Evolutionary conservation across 2,329 filamentous ascomycete genomes (phyloP).

Genomic region (Talaromyces atroroseus): DNA sequence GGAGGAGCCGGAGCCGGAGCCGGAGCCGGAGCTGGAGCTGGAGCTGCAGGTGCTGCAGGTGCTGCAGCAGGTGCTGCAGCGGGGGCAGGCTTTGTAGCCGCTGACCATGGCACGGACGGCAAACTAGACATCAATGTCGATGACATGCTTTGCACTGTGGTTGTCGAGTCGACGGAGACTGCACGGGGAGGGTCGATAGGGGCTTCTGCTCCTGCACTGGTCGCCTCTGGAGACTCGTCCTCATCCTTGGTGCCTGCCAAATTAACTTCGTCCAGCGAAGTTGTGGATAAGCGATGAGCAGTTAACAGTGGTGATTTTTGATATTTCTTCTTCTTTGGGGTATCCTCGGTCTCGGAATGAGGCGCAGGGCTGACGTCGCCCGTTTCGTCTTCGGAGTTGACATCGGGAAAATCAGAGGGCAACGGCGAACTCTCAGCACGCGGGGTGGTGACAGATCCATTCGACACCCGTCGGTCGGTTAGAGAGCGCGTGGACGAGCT

Average conservation of each 20-base stretch:
- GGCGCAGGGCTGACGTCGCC: constrained; percentile 23
- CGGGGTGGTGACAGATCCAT: constrained; percentile 33
- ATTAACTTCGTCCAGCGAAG: constrained; percentile 61
- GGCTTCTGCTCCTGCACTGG: constrained; percentile 21
- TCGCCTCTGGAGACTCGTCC: constrained; percentile 24
- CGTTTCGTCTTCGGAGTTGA: constrained; percentile 19
- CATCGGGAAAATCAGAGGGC: constrained; percentile 22
- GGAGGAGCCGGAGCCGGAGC: constrained; percentile 29
- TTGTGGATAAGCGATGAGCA: constrained; percentile 50
- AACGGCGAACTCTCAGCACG: constrained; percentile 29
- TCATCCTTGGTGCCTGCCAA: constrained; percentile 56
- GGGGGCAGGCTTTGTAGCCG: constrained; percentile 20
- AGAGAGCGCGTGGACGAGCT: constrained; percentile 58
- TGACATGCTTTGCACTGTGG: constrained; percentile 27
- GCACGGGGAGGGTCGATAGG: constrained; percentile 27
- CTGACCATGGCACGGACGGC: constrained; percentile 45
- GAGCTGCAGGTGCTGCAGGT: constrained; percentile 32
- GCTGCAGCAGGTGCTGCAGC: constrained; percentile 31
- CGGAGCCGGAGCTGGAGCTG: constrained; percentile 30
- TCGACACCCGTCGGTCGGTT: constrained; percentile 41
- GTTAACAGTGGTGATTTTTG: constrained; percentile 51
- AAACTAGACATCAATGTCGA: constrained; percentile 60
- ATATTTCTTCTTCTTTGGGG: constrained; percentile 29
- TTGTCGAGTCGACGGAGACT: constrained; percentile 28
- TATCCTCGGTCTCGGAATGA: constrained; percentile 27